Evolutionary conservation across 176 grass and related monocot genomes (phyloP), one percentile per base, ranked within the genome.

Genomic region (Ampelocalamus luodianensis): DNA sequence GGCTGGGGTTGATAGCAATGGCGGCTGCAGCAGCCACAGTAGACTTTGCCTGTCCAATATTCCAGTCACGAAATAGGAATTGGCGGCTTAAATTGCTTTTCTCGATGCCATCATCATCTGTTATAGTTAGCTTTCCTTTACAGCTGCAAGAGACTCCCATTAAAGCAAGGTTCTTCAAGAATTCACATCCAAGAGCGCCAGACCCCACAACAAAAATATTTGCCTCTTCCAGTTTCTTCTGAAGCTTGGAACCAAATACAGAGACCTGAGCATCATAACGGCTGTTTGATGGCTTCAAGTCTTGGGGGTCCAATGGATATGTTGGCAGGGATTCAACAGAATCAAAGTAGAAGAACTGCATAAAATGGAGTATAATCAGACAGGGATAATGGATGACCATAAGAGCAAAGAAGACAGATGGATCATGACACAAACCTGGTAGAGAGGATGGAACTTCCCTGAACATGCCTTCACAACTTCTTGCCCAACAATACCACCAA

Each of bases 401-500:
- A 73, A n/a, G 10, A 68, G 48, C 37, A 77, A 59, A 86, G 23
- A 72, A 50, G 48, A 23, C 36, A 48, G 22, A 32, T 69, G 38
- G 71, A 12, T 46, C 3, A 56, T 10, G 86, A 82, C 10, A 81
- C 79, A 82, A 79, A 93, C 94, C 87, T 93, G 91, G 74, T 90
- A 90, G 79, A 95, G 93, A 66, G 90, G 92, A 85, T 94, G 92
- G 65, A 94, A 92, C 65, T 94, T 94, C 54, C 92, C 90, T 76
- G 92, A 90, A 22, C 92, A 94, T 11, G 87, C 89, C 79, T 94
- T 94, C 39, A 94, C 87, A 72, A 92, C 87, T 85, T 94, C 90
- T 78, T 94, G 92, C 56, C 92, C 92, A 89, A 94, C 92, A 79
- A 92, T 92, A 82, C 90, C 93, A 68, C 93, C 93, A 92, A 95